Percentiles rank a stretch among this genome's conserved stretches.
These are phyloP conservation scores for Karstenula rhodostoma DNA, from an alignment of 2,329 filamentous ascomycete genomes.

Conservation along the genomic window DNA sequence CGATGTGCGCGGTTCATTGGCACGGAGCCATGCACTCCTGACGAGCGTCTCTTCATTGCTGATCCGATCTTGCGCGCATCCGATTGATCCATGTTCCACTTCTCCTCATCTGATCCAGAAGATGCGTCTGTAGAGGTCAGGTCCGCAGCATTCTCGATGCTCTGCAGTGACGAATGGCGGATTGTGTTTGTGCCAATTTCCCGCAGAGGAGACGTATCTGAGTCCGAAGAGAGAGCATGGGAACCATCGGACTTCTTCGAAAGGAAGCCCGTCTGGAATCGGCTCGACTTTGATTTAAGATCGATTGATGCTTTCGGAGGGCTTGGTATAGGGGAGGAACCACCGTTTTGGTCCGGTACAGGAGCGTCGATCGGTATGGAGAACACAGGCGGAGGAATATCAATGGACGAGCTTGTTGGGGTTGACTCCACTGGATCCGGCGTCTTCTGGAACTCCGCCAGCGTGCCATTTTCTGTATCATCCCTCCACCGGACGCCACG, in stretches of 20 bases:
- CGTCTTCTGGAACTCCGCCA: slow-evolving; percentile 92
- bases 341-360: slow-evolving; percentile 36
- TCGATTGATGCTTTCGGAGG: slow-evolving; percentile 68
- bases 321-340: slow-evolving; percentile 65
- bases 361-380: slow-evolving; percentile 47
- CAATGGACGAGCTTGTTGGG: slow-evolving; percentile 64
- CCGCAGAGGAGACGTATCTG: slow-evolving; percentile 57
- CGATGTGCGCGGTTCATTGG: slow-evolving; percentile 55
- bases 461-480: slow-evolving; percentile 82
- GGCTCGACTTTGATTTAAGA: slow-evolving; percentile 66
- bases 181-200: slow-evolving; percentile 55
- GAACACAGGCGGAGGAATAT: slow-evolving; percentile 63
- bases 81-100: slow-evolving; percentile 56
- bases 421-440: slow-evolving; percentile 73
- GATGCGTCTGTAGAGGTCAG: slow-evolving; percentile 42
- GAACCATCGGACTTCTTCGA: slow-evolving; percentile 70
- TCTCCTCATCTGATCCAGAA: slow-evolving; percentile 58
- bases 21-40: slow-evolving; percentile 51
- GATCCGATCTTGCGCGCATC: slow-evolving; percentile 64
- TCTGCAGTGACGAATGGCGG: slow-evolving; percentile 61
- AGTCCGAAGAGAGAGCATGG: slow-evolving; percentile 67
- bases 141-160: slow-evolving; percentile 54
- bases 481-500: slow-evolving; percentile 91
- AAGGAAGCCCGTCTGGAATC: slow-evolving; percentile 90
- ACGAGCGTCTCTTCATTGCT: slow-evolving; percentile 64